Evolutionary conservation across 176 grass and related monocot species (phyloP), one percentile per base, ranked within the genome.

Genomic region (Stipa capillata): DNA sequence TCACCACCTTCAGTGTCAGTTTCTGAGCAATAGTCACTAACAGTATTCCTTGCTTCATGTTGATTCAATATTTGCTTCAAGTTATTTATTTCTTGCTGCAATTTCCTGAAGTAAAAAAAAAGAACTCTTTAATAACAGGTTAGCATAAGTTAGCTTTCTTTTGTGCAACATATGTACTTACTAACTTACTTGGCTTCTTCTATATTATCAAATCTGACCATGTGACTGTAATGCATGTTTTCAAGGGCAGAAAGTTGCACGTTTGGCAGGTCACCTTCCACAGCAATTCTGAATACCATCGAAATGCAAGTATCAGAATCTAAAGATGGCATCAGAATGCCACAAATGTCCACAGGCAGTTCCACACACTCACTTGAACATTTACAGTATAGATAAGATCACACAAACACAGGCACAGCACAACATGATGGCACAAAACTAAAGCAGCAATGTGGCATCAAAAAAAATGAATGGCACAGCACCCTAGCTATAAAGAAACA

Each of bases 141-240:
- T 54, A 27, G 45, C 15, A 54, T 43, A 79, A 49, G n/a, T 69
- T 36, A 65, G 66, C 11, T 62, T 55, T 36, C 20, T 74, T 64
- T 8, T 60, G 24, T 42, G 24, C 51, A 84, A 37, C 28, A 52
- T 42, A 10, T 75, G 34, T 45, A 42, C 8, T 74, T 74, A 75
- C 8, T 55, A 65, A 85, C 80, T 82, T 85, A 94, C 95, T 89
- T 92, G 42, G 95, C 89, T 83, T 94, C 73, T 90, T 92, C 79
- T 47, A 84, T 37, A 85, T 94, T 92, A 59, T 92, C 81, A 89
- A 90, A 98, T 83, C 95, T 92, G 85, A 94, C 70, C 87, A 94
- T 98, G 74, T 98, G 81, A 78, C 77, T 91, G 61, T 98, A 93
- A 41, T 98, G 92, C 87, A 98, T 98, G 65, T 98, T 98, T 65